These are phyloP conservation scores for Populus hybrid DNA, from an alignment of 441 rosid species.

Conservation along the genomic window DNA sequence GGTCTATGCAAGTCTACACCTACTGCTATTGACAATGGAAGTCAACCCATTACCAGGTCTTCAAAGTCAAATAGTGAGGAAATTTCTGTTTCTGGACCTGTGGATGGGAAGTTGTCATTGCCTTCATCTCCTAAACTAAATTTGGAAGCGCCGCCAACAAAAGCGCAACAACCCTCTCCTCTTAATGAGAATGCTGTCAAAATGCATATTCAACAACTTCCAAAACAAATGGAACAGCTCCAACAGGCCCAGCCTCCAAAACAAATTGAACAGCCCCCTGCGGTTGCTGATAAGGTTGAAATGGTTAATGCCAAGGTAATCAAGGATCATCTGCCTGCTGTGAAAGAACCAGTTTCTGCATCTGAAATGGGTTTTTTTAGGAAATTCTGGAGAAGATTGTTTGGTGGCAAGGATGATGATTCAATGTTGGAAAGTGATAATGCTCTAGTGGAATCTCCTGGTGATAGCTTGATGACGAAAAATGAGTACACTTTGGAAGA, in stretches of 20 bases:
- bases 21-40: slow-evolving; percentile 18
- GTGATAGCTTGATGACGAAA: slow-evolving; percentile 23
- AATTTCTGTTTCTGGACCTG: slow-evolving; percentile 16
- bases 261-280: slow-evolving; percentile 16
- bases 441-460: slow-evolving; percentile 14
- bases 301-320: neutral
- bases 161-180: slow-evolving; percentile 16
- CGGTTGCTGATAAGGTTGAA: slow-evolving; percentile 11
- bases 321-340: slow-evolving; percentile 13
- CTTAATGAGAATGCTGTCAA: neutral
- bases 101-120: slow-evolving; percentile 11
- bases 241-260: slow-evolving; percentile 10
- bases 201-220: neutral
- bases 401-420: slow-evolving; percentile 27
- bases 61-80: slow-evolving; percentile 22
- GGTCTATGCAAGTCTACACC: slow-evolving; percentile 8
- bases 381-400: slow-evolving; percentile 44
- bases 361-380: slow-evolving; percentile 28
- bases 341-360: slow-evolving; percentile 25
- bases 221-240: slow-evolving; percentile 6
- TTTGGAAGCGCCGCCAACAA: slow-evolving; percentile 18
- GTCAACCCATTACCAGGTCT: slow-evolving; percentile 12
- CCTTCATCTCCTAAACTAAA: slow-evolving; percentile 19
- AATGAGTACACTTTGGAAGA: slow-evolving; percentile 17
- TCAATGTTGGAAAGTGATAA: slow-evolving; percentile 18